Base-by-base conservation (phyloP, 306 rosid genomes). In the Parietaria judaica region DNA sequence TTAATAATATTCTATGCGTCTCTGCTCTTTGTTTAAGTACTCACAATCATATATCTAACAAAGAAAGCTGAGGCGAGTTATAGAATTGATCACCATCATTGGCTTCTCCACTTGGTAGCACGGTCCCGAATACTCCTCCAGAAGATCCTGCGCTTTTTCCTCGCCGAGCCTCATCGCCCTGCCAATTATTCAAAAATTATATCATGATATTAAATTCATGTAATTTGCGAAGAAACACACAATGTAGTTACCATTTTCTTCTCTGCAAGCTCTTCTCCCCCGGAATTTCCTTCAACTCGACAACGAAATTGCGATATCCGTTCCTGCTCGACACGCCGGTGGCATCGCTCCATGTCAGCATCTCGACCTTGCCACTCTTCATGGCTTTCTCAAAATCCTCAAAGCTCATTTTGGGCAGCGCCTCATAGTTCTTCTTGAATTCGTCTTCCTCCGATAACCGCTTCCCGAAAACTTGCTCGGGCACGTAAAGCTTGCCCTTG, bases 401-500 rank as follows among this genome's bases (percentile, higher is more conserved):
- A 49, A 77, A 60, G 70, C 87, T 74, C 94, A 92, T 84, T 73
- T 38, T 82, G 5, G 99, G 99, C 70, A 79, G 80, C 11, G 73
- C 76, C 54, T 75, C 71, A 47, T 79, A 52, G 47, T 71, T 72
- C 66, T 68, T 73, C 61, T 84, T 61, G 23, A 92, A 88, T 45
- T 77, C 85, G 49, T 88, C 95, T 73, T 86, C 96, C 71, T 92
- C 98, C 0, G 96, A 80, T 47, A 88, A 66, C 43, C 69, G 62
- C 0, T 70, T 8, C 41, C 86, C 81, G 17, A 92, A 92, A 70
- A 86, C 56, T 66, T 88, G 99, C 79, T 92, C 99, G 0, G 99
- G 99, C 69, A 92, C 99, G 53, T 88, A 88, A 3, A 88, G 90
- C 72, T 92, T 88, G 72, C 99, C 99, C 74, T 69, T 88, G 58